Conservation (phyloP, 768 basidiomycete genomes). For the Rhodotorula paludigena region DNA sequence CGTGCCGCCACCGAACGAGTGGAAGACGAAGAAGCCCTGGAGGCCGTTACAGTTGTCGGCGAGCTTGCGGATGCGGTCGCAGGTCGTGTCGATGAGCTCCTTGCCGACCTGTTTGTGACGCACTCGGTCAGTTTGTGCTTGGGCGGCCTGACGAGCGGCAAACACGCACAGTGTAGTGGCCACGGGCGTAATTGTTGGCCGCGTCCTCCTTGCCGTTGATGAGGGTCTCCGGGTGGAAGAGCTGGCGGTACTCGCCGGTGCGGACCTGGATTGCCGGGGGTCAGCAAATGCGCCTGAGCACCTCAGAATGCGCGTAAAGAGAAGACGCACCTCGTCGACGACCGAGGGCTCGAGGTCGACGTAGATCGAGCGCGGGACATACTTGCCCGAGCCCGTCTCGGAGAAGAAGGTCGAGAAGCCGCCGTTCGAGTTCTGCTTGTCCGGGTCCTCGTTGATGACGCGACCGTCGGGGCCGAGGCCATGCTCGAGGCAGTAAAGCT, state of each 20-base stretch:
- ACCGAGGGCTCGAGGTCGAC: conserved; percentile 60
- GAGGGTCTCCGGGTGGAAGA: conserved; percentile 99
- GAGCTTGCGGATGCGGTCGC: conserved; percentile 94
- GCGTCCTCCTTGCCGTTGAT: conserved; percentile 99
- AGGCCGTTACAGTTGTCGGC: conserved; percentile 97
- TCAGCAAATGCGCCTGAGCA: not conserved
- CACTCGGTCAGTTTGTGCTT: conserved; percentile 44
- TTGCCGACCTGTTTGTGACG: conserved; percentile 62
- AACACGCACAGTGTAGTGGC: conserved; percentile 23
- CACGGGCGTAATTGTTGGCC: conserved; percentile 83
- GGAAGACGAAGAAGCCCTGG: conserved; percentile 99
- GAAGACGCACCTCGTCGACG: conserved; percentile 29
- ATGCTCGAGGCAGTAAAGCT: conserved; percentile 98
- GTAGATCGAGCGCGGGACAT: conserved; percentile 91
- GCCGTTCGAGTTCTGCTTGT: conserved; percentile 52
- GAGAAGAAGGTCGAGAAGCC: conserved; percentile 99
- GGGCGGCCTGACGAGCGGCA: no score
- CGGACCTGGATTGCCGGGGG: conserved; percentile 65
- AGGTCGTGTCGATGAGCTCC: conserved; percentile 91
- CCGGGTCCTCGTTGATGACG: conserved; percentile 39
- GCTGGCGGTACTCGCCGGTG: conserved; percentile 87
- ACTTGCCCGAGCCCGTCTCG: conserved; percentile 69
- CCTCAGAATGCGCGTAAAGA: no score
- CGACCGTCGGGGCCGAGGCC: conserved; percentile 55
- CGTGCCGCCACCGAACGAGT: conserved; percentile 99